phyloP scores from a whole-genome alignment of 306 rosid species.

The Fagus crenata region DNA sequence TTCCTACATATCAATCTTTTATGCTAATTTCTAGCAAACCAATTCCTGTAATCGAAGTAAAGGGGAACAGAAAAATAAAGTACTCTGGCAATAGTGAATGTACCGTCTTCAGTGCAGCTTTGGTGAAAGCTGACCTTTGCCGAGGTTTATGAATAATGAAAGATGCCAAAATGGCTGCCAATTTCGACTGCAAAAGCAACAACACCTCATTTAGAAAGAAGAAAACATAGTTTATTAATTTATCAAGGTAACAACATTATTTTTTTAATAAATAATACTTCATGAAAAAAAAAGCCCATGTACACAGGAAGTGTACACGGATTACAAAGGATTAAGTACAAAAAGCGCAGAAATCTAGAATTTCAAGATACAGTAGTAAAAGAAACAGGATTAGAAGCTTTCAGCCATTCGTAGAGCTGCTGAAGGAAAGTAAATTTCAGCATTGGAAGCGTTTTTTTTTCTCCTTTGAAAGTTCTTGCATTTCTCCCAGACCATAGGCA shows the following conservation, averaged over 20 bases:
- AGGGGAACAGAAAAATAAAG: not conserved
- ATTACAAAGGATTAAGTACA: too few relatives aligned
- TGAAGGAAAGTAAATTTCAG: too few relatives aligned
- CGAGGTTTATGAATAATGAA: constrained; percentile 85
- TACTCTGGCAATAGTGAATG: constrained; percentile 1
- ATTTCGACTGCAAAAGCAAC: constrained; percentile 56
- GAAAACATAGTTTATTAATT: not conserved
- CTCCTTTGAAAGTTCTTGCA: too few relatives aligned
- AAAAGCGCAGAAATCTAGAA: too few relatives aligned
- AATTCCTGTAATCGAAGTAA: not conserved
- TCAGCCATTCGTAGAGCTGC: too few relatives aligned
- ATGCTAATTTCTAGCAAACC: not conserved
- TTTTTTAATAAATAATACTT: too few relatives aligned
- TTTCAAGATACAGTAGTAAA: too few relatives aligned
- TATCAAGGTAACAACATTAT: not conserved
- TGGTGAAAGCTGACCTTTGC: constrained; percentile 64
- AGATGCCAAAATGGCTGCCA: constrained; percentile 85
- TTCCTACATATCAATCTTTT: not conserved
- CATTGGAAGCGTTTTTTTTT: too few relatives aligned
- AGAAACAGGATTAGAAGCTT: too few relatives aligned
- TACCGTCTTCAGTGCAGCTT: constrained; percentile 90
- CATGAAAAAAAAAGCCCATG: too few relatives aligned
- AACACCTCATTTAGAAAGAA: constrained; percentile 5
- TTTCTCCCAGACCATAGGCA: too few relatives aligned
- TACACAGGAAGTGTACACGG: too few relatives aligned